Evolutionary conservation across 352 stramenopile species (phyloP).

Genomic region (Globisporangium irregulare): DNA sequence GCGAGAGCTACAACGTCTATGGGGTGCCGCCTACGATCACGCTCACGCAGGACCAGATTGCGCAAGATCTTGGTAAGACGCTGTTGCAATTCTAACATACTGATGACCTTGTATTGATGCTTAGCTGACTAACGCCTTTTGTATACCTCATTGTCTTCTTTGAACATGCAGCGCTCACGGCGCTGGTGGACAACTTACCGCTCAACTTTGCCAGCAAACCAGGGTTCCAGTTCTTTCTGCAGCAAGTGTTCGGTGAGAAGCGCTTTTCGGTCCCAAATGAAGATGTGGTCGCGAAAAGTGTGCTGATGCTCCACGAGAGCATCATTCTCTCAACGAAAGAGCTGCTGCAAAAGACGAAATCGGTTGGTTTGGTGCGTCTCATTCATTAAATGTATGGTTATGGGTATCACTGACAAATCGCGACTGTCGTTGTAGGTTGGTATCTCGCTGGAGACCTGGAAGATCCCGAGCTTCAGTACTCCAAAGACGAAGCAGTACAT

Average conservation of each 20-base stretch:
- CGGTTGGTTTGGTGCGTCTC: slow-evolving; percentile 23
- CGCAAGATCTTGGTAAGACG: slow-evolving; percentile 55
- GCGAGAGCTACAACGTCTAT: slow-evolving; percentile 24
- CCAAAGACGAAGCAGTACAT: slow-evolving; percentile 50
- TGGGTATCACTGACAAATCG: not conserved
- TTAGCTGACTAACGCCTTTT: not conserved
- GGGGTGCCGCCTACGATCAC: slow-evolving; percentile 20
- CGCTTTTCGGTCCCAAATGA: slow-evolving; percentile 52
- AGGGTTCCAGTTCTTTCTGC: slow-evolving; percentile 69
- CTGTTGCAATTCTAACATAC: not conserved
- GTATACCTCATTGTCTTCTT: not conserved
- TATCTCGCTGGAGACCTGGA: slow-evolving; percentile 70
- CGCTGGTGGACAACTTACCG: slow-evolving; percentile 70
- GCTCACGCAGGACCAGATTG: slow-evolving; percentile 59
- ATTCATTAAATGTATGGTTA: not conserved
- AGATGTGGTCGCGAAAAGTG: slow-evolving; percentile 56
- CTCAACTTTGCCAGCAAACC: slow-evolving; percentile 53
- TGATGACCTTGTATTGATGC: not conserved
- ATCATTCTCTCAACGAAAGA: slow-evolving; percentile 71
- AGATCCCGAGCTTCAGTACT: slow-evolving; percentile 31
- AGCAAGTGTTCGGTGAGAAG: slow-evolving; percentile 68
- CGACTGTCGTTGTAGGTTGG: slow-evolving; percentile 27
- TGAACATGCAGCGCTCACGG: slow-evolving; percentile 50
- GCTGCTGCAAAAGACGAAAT: slow-evolving; percentile 49
- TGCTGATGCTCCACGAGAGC: slow-evolving; percentile 68